Evolutionary conservation across 1,284 basidiomycete genomes (phyloP), one percentile per base, ranked within the genome.

Genomic region (Sporisorium iseilematis-ciliati): DNA sequence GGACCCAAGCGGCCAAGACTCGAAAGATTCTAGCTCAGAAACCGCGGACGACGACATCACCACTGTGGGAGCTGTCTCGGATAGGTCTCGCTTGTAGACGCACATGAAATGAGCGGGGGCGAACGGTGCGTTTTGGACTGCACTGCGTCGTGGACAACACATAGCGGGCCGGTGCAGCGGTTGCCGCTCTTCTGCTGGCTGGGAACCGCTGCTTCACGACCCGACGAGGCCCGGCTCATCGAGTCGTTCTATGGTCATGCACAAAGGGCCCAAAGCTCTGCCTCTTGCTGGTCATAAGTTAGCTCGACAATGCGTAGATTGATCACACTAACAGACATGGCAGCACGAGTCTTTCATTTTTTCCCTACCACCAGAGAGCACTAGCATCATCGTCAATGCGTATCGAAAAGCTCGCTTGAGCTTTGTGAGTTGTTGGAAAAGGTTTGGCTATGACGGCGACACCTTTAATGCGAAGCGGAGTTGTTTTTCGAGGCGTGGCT

Each of bases 41-140:
- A 14, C 12, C 35, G 35, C 35, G 35, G 35, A 38, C 35, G 35
- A 38, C 35, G 35, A 38, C 35, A 38, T 38, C 35, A 14, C 29
- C 29, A 29, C 29, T 29, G 29, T 29, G 5, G 5, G 29, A 29
- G 29, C 35, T 38, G 35, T 43, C 48, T 59, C 41, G 49, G 31
- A 29, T 57, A 59, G 43, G 53, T 26, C 58, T 66, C 65, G 65
- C 57, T 66, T 57, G 49, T 53, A n/a, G 41, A 54, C 48, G 54
- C 29, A 12, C 52, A 41, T 26, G 26, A 53, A 62, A 40, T 21
- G 23, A 42, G 20, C 20, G 7, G 20, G n/a, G 48, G 3, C 18
- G 33, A 50, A 21, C 40, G 31, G 40, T 43, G 52, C 41, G 41
- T 11, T n/a, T n/a, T 14, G 18, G n/a, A 52, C 57, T 59, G 40